These are phyloP conservation scores for Penicillium verrucosum DNA, from an alignment of 2,329 filamentous ascomycete genomes.

Conservation along the genomic window DNA sequence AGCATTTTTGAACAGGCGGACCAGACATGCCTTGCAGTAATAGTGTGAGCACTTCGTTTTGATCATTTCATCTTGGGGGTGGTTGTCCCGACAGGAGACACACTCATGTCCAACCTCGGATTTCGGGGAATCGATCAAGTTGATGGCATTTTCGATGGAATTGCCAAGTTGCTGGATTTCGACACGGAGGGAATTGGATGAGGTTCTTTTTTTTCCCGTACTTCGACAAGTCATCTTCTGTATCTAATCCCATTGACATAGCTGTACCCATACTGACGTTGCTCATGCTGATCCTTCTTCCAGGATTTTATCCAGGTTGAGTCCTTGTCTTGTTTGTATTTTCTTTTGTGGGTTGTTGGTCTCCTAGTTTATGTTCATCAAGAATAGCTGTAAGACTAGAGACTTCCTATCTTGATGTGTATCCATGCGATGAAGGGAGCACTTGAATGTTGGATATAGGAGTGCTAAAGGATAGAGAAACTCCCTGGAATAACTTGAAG, in stretches of 20 bases:
- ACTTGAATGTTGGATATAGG: not conserved
- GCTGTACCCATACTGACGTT: not conserved
- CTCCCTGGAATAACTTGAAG: not conserved
- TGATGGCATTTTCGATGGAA: not conserved
- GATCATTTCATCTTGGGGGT: not conserved
- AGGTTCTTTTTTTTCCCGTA: not conserved
- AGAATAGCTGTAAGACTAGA: not conserved
- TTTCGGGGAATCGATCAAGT: not conserved
- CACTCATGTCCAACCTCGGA: not conserved
- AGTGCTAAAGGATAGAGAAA: not conserved
- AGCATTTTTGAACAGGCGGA: not conserved
- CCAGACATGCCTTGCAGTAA: not conserved
- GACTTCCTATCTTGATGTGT: not conserved
- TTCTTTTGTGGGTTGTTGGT: not conserved
- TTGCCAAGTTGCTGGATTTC: not conserved
- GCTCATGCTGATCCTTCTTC: not conserved
- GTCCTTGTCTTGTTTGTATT: not conserved
- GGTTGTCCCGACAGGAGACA: not conserved
- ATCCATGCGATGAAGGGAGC: not conserved
- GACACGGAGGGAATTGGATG: not conserved
- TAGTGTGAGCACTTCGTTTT: not conserved
- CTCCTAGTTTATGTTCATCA: not conserved
- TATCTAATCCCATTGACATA: not conserved
- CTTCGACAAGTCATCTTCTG: not conserved
- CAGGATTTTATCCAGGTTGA: not conserved